A percentile compares a stretch with the other conserved stretches of the same genome.
phyloP scores from a whole-genome alignment of 371 early-diverging fungal genomes.

The Mucor sp. region DNA sequence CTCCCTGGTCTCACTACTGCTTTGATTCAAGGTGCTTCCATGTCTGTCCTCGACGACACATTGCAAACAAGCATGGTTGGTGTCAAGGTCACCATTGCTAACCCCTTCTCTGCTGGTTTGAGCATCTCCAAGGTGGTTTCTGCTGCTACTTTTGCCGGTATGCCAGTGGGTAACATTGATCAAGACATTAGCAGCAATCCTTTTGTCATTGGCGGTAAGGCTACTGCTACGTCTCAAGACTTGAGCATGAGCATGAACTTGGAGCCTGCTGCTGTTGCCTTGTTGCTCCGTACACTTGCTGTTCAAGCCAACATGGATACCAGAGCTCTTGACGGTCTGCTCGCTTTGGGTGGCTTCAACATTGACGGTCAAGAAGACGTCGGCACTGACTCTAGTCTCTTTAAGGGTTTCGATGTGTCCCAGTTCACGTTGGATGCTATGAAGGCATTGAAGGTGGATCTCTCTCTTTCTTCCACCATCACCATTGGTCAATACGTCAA shows the following conservation, averaged over 20 bases:
- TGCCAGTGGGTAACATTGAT: conserved; percentile 54
- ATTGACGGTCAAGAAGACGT: conserved; percentile 41
- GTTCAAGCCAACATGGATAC: conserved; percentile 46
- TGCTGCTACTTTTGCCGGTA: conserved; percentile 48
- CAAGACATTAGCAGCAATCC: conserved; percentile 47
- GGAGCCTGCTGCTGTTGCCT: conserved; percentile 48
- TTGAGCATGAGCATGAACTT: conserved; percentile 46
- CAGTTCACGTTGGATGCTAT: conserved; percentile 52
- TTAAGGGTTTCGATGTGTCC: conserved; percentile 50
- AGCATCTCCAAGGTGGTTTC: conserved; percentile 51
- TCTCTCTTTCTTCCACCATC: conserved; percentile 50
- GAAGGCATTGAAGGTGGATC: conserved; percentile 52
- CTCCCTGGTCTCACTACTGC: no score
- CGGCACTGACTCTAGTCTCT: conserved; percentile 36
- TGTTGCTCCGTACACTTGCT: conserved; percentile 51
- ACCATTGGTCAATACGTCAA: conserved; percentile 55
- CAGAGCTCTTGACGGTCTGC: conserved; percentile 46
- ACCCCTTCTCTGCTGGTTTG: conserved; percentile 59
- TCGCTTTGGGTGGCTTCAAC: conserved; percentile 48
- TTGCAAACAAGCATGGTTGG: conserved; percentile 45
- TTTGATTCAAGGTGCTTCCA: no score
- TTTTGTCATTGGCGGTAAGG: conserved; percentile 35
- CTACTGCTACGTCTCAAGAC: conserved; percentile 30
- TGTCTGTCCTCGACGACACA: conserved; percentile 42
- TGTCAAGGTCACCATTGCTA: conserved; percentile 53